phyloP scores from a whole-genome alignment of 441 rosid genomes.

The Arabidopsis hybrid region DNA sequence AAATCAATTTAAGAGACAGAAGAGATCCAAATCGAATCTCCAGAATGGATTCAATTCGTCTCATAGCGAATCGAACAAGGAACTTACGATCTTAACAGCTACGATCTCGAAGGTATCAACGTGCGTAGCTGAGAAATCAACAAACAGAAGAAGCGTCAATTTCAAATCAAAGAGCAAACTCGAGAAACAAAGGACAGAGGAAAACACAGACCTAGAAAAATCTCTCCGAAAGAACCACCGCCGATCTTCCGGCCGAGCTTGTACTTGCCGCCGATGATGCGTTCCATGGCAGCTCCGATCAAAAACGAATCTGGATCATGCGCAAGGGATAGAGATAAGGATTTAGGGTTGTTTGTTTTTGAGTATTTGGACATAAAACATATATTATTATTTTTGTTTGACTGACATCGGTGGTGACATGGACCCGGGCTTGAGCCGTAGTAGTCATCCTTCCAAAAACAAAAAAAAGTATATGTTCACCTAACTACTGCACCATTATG shows the following conservation, averaged over 20 bases:
- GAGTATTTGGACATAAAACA: background rate
- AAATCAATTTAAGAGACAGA: constrained; percentile 20
- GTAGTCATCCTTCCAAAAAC: background rate
- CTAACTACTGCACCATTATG: constrained; percentile 10
- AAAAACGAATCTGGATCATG: constrained; percentile 43
- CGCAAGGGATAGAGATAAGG: constrained; percentile 39
- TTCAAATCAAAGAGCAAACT: background rate
- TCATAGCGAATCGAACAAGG: constrained; percentile 5
- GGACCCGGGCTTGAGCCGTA: constrained; percentile 14
- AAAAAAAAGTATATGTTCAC: background rate
- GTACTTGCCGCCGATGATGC: constrained; percentile 86
- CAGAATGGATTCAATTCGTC: constrained; percentile 18
- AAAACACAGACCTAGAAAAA: constrained; percentile 72
- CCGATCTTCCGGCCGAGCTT: constrained; percentile 98
- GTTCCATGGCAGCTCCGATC: constrained; percentile 61
- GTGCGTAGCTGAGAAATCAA: constrained; percentile 75
- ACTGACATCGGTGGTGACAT: constrained; percentile 12
- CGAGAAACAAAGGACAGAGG: background rate
- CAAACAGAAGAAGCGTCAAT: background rate
- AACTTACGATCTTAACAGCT: constrained; percentile 93
- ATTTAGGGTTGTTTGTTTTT: constrained; percentile 36
- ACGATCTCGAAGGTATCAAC: constrained; percentile 93
- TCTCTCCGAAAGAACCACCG: constrained; percentile 95
- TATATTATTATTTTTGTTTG: background rate
- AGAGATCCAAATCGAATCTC: constrained; percentile 31